Conservation (phyloP, 306 rosid species). For the Glycyrrhiza uralensis region DNA sequence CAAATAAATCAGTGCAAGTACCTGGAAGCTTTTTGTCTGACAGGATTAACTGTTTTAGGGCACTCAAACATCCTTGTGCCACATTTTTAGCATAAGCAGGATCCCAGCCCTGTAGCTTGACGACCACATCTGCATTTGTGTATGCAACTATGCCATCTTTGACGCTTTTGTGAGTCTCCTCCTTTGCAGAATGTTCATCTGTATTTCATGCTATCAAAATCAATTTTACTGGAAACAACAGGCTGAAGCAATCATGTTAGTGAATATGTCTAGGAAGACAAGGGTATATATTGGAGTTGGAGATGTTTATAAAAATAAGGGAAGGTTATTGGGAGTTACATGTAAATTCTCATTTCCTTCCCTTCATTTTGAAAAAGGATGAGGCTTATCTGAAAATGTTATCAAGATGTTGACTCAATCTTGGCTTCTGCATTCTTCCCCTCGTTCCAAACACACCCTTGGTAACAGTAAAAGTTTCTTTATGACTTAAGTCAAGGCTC, state of each 20-base stretch:
- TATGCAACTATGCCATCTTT: slow-evolving; percentile 56
- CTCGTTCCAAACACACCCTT: background rate
- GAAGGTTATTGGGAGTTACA: background rate
- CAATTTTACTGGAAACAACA: slow-evolving; percentile 13
- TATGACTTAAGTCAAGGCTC: background rate
- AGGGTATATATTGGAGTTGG: background rate
- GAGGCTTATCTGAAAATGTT: background rate
- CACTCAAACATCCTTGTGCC: slow-evolving; percentile 84
- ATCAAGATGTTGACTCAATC: background rate
- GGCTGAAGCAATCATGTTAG: slow-evolving; percentile 3
- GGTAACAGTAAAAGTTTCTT: background rate
- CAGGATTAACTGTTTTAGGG: slow-evolving; percentile 73
- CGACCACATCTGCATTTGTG: slow-evolving; percentile 77
- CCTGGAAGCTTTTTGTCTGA: slow-evolving; percentile 90
- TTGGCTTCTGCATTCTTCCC: background rate
- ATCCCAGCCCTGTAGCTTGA: slow-evolving; percentile 90
- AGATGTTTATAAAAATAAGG: background rate
- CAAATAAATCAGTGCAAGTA: slow-evolving; percentile 21
- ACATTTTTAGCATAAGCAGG: slow-evolving; percentile 63
- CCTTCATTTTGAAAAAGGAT: background rate
- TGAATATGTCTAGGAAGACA: background rate
- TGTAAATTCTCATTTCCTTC: background rate
- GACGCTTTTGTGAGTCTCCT: slow-evolving; percentile 64
- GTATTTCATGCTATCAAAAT: slow-evolving; percentile 27
- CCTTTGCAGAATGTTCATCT: slow-evolving; percentile 86